These are phyloP conservation scores for Cladosporium sp. DNA, from an alignment of 2,329 filamentous ascomycete species.

Conservation along the genomic window DNA sequence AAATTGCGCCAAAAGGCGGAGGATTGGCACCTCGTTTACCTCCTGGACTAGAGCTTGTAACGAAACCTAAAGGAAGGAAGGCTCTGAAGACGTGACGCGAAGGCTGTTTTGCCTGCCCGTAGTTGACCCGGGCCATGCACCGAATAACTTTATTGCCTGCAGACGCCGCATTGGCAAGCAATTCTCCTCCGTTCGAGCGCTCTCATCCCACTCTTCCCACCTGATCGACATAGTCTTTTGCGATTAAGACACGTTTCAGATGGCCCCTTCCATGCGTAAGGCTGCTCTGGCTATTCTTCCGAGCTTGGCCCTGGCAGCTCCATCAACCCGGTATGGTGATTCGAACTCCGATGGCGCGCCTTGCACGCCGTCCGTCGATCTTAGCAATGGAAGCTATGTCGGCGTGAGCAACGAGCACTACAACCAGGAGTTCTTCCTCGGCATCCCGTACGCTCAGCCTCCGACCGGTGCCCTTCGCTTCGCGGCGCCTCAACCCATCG, in stretches of 20 bases:
- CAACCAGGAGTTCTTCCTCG: conserved; percentile 29
- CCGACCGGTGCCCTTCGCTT: conserved; percentile 33
- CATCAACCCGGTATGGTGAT: neutral
- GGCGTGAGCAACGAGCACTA: conserved; percentile 32
- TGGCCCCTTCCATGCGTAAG: neutral
- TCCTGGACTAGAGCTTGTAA: neutral
- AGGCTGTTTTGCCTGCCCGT: neutral
- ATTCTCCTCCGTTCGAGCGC: neutral
- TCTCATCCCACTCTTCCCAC: neutral
- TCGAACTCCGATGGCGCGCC: neutral
- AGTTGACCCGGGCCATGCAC: neutral
- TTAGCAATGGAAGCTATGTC: conserved; percentile 1
- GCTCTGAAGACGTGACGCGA: neutral
- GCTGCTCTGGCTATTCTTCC: neutral
- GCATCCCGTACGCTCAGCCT: conserved; percentile 33
- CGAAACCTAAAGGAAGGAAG: neutral
- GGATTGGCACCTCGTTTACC: no score
- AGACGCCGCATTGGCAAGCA: neutral
- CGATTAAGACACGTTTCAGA: neutral
- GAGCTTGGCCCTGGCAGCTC: conserved; percentile 2
- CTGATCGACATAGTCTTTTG: conserved; percentile 5
- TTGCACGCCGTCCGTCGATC: conserved; percentile 4
- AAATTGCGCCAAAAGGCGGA: no score
- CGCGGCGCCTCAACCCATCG: conserved; percentile 17
- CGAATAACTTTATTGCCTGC: conserved; percentile 6